Evolutionary conservation across 768 basidiomycete species (phyloP).

Genomic region (Kondoa malvinella): DNA sequence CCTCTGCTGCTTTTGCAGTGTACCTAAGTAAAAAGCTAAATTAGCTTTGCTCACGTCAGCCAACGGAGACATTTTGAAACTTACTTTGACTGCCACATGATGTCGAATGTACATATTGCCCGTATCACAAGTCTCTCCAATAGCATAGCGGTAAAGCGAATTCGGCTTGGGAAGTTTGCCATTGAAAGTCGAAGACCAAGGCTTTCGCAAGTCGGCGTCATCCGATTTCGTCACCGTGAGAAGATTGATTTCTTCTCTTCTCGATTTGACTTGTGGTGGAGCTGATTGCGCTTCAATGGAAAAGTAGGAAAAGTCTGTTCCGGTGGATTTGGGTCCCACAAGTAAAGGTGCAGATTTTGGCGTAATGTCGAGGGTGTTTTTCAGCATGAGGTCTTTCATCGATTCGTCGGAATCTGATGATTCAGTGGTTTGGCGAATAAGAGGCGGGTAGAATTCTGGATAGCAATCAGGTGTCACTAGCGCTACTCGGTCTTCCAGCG

Average conservation of each 20-base stretch:
- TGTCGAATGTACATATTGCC: not conserved
- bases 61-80: not conserved
- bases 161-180: not conserved
- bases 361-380: not conserved
- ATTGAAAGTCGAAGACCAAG: not conserved
- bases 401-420: not conserved
- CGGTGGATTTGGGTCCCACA: not conserved
- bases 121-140: not conserved
- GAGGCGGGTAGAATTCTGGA: not conserved
- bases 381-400: not conserved
- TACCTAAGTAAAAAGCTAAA: not conserved
- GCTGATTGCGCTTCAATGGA: not conserved
- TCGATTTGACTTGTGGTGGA: not conserved
- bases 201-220: not conserved
- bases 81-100: not conserved
- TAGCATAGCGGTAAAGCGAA: not conserved
- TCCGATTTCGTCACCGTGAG: not conserved
- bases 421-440: not conserved
- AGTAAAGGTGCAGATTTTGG: not conserved
- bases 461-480: not conserved
- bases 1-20: not conserved
- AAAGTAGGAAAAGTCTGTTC: not conserved
- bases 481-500: not conserved
- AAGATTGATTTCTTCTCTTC: not conserved
- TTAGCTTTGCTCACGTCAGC: not conserved